phyloP scores from a whole-genome alignment of 75 land plant species.

The Gnetum montanum region DNA sequence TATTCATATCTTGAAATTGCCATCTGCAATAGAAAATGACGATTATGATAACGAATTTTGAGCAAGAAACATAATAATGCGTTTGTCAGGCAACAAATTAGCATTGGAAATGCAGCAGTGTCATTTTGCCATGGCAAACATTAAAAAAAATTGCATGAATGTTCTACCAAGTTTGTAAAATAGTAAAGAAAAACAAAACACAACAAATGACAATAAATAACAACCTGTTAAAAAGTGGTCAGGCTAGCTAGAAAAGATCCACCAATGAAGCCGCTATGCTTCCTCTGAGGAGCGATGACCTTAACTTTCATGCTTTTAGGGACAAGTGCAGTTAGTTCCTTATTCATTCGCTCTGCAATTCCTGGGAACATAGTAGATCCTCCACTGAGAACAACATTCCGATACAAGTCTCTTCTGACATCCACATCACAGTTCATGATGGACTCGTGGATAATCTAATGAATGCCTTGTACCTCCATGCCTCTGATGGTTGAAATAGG shows the following conservation, averaged over 20 bases:
- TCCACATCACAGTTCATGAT: slow-evolving; percentile 41
- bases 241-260: slow-evolving; percentile 9
- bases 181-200: no score
- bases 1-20: no score
- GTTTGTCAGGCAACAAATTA: no score
- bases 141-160: no score
- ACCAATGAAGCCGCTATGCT: slow-evolving; percentile 6
- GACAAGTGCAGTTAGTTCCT: slow-evolving; percentile 11
- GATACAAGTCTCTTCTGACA: slow-evolving; percentile 23
- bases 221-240: slow-evolving; percentile 18
- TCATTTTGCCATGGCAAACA: no score
- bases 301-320: slow-evolving; percentile 14
- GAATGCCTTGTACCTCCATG: slow-evolving; percentile 45
- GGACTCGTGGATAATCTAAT: slow-evolving; percentile 46
- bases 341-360: slow-evolving; percentile 12
- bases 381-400: slow-evolving; percentile 26
- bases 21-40: no score
- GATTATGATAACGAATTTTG: no score
- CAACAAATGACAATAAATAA: no score
- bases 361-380: slow-evolving; percentile 34
- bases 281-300: slow-evolving; percentile 18
- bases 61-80: no score
- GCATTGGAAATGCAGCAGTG: no score
- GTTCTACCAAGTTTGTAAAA: no score
- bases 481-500: slow-evolving; percentile 49